phyloP scores from a whole-genome alignment of 164 flowering plant species.

The Stephania japonica region DNA sequence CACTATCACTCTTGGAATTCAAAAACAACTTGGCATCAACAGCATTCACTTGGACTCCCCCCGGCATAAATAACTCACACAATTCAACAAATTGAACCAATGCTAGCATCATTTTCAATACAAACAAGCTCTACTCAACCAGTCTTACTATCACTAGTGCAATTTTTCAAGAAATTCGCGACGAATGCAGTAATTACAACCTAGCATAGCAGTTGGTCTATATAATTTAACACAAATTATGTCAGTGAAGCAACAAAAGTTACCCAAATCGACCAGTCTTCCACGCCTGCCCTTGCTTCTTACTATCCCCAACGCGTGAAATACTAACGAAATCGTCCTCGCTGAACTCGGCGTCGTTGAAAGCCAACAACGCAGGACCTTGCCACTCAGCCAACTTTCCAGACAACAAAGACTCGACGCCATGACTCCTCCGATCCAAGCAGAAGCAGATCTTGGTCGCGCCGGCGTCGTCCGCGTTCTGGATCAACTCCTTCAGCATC shows the following conservation, averaged over 20 bases:
- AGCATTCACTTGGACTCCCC: no score
- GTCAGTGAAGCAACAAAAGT: not conserved
- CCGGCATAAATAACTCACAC: no score
- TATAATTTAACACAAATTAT: no score
- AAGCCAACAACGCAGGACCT: constrained; percentile 80
- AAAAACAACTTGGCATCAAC: no score
- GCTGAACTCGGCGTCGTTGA: constrained; percentile 70
- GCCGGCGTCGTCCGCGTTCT: constrained; percentile 98
- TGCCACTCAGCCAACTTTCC: constrained; percentile 66
- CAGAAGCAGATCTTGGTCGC: constrained; percentile 76
- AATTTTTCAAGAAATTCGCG: no score
- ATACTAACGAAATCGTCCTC: constrained; percentile 91
- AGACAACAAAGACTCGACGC: constrained; percentile 48
- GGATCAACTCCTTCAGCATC: constrained; percentile 80
- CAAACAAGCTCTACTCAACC: no score
- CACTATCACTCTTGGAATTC: no score
- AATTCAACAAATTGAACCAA: no score
- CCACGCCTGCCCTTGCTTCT: constrained; percentile 73
- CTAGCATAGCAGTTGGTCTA: no score
- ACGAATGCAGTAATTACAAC: no score
- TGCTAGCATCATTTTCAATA: no score
- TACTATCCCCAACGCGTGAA: constrained; percentile 84
- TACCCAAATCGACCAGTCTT: constrained; percentile 98
- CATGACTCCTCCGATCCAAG: constrained; percentile 74
- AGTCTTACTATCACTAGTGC: no score